Evolutionary conservation across 2,329 filamentous ascomycete species (phyloP).

Genomic region (Ceratocystis albifundus): DNA sequence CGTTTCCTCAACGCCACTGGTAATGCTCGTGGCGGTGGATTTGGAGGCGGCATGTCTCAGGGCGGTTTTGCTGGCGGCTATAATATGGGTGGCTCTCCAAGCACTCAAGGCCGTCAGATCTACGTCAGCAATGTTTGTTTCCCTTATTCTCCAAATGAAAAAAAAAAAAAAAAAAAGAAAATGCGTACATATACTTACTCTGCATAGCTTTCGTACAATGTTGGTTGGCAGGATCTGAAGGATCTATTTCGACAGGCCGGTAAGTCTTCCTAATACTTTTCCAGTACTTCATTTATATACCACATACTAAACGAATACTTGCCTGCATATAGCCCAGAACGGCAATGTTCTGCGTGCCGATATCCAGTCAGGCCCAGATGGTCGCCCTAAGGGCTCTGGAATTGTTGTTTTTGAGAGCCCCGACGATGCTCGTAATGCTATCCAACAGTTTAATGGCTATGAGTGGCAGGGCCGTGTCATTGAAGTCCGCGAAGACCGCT

Average conservation of each 20-base stretch:
- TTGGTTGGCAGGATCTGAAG: constrained; percentile 98
- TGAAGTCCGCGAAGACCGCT: constrained; percentile 93
- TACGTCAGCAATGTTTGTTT: constrained; percentile 95
- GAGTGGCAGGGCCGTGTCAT: constrained; percentile 93
- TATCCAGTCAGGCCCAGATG: constrained; percentile 83
- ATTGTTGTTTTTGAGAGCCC: constrained; percentile 93
- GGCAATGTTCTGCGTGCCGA: constrained; percentile 87
- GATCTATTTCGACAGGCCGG: constrained; percentile 97
- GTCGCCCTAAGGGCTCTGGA: constrained; percentile 88
- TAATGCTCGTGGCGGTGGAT: constrained; percentile 45
- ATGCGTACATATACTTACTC: constrained; percentile 26
- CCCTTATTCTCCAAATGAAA: constrained; percentile 25
- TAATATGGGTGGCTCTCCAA: constrained; percentile 40
- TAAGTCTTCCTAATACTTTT: constrained; percentile 40
- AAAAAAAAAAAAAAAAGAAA: too few relatives aligned
- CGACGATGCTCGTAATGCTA: constrained; percentile 90
- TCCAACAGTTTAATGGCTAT: constrained; percentile 95
- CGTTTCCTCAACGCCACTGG: constrained; percentile 70
- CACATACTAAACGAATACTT: constrained; percentile 21
- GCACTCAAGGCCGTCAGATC: constrained; percentile 65
- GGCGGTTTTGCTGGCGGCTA: constrained; percentile 43
- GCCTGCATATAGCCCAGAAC: constrained; percentile 37
- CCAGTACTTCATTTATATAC: background rate
- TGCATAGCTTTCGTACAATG: constrained; percentile 80
- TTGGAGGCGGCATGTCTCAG: constrained; percentile 30